Evolutionary conservation across 1,284 basidiomycete genomes (phyloP).

Genomic region (Trichosporon inkin): DNA sequence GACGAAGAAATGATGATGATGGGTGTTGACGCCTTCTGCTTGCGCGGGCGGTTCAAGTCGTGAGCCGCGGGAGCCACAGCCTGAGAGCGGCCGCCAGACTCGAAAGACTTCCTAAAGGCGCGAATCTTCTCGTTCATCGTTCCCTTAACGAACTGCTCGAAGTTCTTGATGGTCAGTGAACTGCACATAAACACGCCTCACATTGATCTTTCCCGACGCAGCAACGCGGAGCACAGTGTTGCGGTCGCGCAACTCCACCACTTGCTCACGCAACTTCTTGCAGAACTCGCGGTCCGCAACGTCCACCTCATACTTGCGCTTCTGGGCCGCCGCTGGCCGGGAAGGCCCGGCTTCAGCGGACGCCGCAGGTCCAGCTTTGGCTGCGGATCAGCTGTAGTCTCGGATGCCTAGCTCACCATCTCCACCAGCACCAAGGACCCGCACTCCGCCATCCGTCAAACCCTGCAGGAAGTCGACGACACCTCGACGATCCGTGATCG

Average conservation of each 20-base stretch:
- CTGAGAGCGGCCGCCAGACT: constrained; percentile 24
- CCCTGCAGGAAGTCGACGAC: constrained; percentile 81
- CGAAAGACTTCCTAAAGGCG: constrained; percentile 36
- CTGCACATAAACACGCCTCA: constrained; percentile 20
- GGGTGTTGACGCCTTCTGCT: constrained; percentile 57
- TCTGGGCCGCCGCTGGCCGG: constrained; percentile 55
- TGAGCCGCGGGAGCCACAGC: constrained; percentile 13
- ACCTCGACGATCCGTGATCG: constrained; percentile 75
- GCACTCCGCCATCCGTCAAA: constrained; percentile 52
- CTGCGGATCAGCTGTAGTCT: constrained; percentile 13
- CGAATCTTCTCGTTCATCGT: constrained; percentile 45
- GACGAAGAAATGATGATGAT: constrained; percentile 97
- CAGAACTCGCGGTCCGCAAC: constrained; percentile 72
- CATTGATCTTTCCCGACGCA: constrained; percentile 41
- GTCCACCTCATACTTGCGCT: constrained; percentile 75
- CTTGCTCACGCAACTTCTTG: constrained; percentile 56
- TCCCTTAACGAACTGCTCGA: constrained; percentile 36
- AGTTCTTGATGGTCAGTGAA: constrained; percentile 31
- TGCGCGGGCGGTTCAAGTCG: constrained; percentile 46
- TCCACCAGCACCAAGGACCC: constrained; percentile 60
- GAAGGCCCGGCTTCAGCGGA: constrained; percentile 49
- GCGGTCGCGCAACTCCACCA: constrained; percentile 43
- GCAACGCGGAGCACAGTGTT: constrained; percentile 41
- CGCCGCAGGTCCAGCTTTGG: not conserved
- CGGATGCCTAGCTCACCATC: constrained; percentile 52